Percentiles rank a stretch among this genome's conserved stretches.
phyloP scores from a whole-genome alignment of 75 land plant genomes.

The Ceratopteris richardii region DNA sequence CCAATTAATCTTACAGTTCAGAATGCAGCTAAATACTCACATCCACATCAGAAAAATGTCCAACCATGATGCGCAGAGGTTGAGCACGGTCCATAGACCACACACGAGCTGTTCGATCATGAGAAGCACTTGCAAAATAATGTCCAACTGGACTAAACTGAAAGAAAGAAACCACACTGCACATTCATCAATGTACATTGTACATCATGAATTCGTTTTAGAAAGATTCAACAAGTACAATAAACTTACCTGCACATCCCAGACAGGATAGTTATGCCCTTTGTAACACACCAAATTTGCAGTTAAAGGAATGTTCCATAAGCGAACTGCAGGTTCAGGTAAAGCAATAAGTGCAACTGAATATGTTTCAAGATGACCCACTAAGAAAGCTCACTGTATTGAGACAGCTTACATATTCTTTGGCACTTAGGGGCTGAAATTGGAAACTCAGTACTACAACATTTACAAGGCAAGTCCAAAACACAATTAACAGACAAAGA shows the following conservation, averaged over 20 bases:
- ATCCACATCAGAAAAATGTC: constrained; percentile 98
- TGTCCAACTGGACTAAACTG: constrained; percentile 99
- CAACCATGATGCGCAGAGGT: constrained; percentile 87
- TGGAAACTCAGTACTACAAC: too few relatives aligned
- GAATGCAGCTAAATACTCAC: constrained; percentile 63
- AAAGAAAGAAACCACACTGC: constrained; percentile 10
- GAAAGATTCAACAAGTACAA: too few relatives aligned
- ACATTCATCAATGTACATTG: too few relatives aligned
- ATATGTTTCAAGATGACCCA: too few relatives aligned
- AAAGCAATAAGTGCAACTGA: too few relatives aligned
- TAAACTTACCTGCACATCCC: constrained; percentile 92
- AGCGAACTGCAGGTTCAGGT: constrained; percentile 48
- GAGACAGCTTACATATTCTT: too few relatives aligned
- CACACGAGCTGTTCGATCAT: constrained; percentile 93
- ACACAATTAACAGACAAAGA: too few relatives aligned
- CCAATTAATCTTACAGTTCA: too few relatives aligned
- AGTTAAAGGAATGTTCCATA: constrained; percentile 88
- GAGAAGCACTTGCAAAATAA: constrained; percentile 95
- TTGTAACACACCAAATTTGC: constrained; percentile 96
- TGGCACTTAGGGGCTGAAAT: too few relatives aligned
- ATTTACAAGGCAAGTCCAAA: too few relatives aligned
- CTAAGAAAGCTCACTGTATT: too few relatives aligned
- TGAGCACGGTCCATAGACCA: constrained; percentile 96
- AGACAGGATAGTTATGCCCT: constrained; percentile 98
- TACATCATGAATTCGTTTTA: too few relatives aligned